Conservation (phyloP, 257 asterid species). For the Solanum tarijense region DNA sequence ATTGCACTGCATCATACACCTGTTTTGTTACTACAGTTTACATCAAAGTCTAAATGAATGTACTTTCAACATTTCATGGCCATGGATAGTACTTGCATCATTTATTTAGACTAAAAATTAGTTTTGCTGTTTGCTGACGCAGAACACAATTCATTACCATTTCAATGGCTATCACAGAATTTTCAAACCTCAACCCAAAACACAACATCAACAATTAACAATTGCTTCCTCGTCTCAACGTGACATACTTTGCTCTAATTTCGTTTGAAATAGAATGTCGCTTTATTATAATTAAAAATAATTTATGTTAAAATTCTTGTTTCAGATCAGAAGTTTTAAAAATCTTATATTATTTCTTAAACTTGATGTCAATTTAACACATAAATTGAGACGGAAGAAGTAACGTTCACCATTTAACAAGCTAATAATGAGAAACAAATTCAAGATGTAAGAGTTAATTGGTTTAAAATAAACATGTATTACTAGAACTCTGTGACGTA, state of each 20-base stretch:
- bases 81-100: neutral
- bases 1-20: neutral
- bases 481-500: neutral
- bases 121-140: slow-evolving; percentile 1
- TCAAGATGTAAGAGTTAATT: neutral
- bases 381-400: neutral
- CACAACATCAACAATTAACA: neutral
- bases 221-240: neutral
- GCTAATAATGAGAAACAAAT: neutral
- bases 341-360: neutral
- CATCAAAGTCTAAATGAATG: neutral
- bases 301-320: neutral
- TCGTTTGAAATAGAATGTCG: rapidly evolving
- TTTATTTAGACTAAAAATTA: neutral
- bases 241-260: neutral
- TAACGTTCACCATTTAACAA: neutral
- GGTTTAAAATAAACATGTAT: neutral
- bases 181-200: neutral
- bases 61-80: neutral
- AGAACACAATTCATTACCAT: neutral
- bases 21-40: neutral
- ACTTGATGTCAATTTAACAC: neutral
- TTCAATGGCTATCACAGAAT: neutral
- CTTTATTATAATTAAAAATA: neutral
- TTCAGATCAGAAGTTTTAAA: neutral